Conservation (phyloP, 2,329 filamentous ascomycete genomes). For the Cladosporium sp. region DNA sequence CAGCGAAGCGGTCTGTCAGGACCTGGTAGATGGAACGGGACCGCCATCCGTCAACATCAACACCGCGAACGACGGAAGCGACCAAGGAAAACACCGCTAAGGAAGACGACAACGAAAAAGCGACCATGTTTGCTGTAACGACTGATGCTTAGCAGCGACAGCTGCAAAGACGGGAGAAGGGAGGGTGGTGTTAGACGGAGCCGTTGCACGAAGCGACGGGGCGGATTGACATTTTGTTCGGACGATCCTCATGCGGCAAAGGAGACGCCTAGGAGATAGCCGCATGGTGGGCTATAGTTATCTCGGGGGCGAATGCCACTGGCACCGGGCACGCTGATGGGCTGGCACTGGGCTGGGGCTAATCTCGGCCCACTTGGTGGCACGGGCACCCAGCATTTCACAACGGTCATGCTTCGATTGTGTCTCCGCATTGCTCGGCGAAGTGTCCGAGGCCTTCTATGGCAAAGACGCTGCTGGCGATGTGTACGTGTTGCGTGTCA, state of each 20-base stretch:
- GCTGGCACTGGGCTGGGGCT: conserved; percentile 6
- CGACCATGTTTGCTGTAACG: conserved; percentile 12
- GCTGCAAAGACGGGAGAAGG: conserved; percentile 10
- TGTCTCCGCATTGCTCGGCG: not conserved
- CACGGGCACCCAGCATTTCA: not conserved
- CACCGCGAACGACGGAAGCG: conserved; percentile 1
- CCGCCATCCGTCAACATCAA: conserved; percentile 33
- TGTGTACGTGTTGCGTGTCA: not conserved
- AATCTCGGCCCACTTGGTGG: conserved; percentile 10
- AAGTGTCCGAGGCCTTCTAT: not conserved
- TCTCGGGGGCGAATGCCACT: not conserved
- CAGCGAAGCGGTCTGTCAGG: conserved; percentile 54
- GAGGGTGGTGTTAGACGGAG: not conserved
- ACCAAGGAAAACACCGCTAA: conserved; percentile 3
- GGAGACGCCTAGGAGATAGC: conserved; percentile 10
- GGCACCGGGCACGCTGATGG: conserved; percentile 1
- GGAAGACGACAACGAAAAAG: conserved; percentile 6
- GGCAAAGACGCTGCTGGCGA: not conserved
- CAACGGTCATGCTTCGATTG: conserved; percentile 5
- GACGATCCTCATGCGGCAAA: not conserved
- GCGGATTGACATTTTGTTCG: conserved; percentile 8
- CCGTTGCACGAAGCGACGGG: conserved; percentile 4
- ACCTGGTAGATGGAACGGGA: conserved; percentile 52
- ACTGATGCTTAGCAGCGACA: conserved; percentile 7
- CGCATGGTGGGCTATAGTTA: conserved; percentile 8